Evolutionary conservation across 2,329 filamentous ascomycete species (phyloP).

Genomic region (Tolypocladium ophioglossoides): DNA sequence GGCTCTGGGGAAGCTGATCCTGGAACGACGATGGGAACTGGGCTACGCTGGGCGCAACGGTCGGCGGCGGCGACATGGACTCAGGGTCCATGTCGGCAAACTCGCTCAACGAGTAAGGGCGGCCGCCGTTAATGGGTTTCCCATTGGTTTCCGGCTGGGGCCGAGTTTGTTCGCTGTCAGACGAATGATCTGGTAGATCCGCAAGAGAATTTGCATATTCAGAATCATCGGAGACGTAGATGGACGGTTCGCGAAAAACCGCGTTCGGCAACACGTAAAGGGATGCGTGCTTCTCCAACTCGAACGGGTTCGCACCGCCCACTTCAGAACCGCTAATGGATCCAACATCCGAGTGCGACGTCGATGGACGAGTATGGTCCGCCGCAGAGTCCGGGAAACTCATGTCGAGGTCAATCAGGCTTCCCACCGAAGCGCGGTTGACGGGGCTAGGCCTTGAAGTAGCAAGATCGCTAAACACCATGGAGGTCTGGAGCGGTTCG

Average conservation of each 20-base stretch:
- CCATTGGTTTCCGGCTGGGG: constrained; percentile 5
- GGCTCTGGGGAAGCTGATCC: constrained; percentile 9
- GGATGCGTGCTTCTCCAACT: constrained; percentile 52
- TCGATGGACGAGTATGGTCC: constrained; percentile 44
- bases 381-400: constrained; percentile 39
- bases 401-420: constrained; percentile 45
- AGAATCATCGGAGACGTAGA: constrained; percentile 51
- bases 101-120: constrained; percentile 28
- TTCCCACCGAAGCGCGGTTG: constrained; percentile 32
- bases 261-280: constrained; percentile 33
- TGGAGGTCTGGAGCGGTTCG: constrained; percentile 34
- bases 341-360: constrained; percentile 47
- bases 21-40: constrained; percentile 2
- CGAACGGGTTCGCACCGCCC: constrained; percentile 46
- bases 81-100: constrained; percentile 31
- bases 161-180: constrained; percentile 6
- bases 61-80: constrained; percentile 20
- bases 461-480: constrained; percentile 30
- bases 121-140: constrained; percentile 5
- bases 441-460: constrained; percentile 19
- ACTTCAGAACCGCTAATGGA: constrained; percentile 47
- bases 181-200: constrained; percentile 11
- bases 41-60: constrained; percentile 11
- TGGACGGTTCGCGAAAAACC: constrained; percentile 40
- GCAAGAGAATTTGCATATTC: constrained; percentile 31